Base-by-base conservation (phyloP, 192 early-diverging fungal species). In the Coemansia sp. region DNA sequence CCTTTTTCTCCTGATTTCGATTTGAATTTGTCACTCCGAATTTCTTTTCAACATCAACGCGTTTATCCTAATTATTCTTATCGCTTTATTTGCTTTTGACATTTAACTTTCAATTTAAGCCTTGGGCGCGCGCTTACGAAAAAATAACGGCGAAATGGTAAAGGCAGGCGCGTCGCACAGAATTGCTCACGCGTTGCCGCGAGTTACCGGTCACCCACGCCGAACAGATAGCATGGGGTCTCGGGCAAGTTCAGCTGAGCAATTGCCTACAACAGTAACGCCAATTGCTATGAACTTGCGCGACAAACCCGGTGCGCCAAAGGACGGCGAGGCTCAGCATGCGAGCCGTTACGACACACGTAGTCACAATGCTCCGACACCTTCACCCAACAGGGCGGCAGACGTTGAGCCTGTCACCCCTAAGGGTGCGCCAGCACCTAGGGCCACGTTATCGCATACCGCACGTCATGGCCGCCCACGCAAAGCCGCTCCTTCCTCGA, bases 141-240 rank as follows among this genome's bases (percentile, higher is more conserved):
- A 0, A 36, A 36, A 5, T 7, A 45, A 45, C 14, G 14, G 29
- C 31, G 15, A 58, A 32, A 58, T 58, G 55, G 14, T 29, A 29
- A 34, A 11, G 4, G 1, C 55, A 8, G 29, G 29, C 29, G 14
- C 29, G 55, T 31, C 55, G 15, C 55, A 58, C 29, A 58, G 55
- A 58, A 58, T 58, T 32, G 29, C 55, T 58, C 55, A 58, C 55
- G 55, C 31, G 31, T 15, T n/a, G 29, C 55, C 55, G 12, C 55
- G 55, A 58, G 55, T 14, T 29, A 32, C 55, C 7, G 55, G 55
- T 31, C 55, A 17, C 27, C 55, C 55, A 7, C 55, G 55, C 55
- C 27, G 29, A 58, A 58, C 27, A 32, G 55, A 58, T 17, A 58
- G 55, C 55, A 32, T 58, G 55, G 55, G 14, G 15, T 58, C 55